Evolutionary conservation across 2,329 filamentous ascomycete species (phyloP).

Genomic region (Thielaviopsis musarum): DNA sequence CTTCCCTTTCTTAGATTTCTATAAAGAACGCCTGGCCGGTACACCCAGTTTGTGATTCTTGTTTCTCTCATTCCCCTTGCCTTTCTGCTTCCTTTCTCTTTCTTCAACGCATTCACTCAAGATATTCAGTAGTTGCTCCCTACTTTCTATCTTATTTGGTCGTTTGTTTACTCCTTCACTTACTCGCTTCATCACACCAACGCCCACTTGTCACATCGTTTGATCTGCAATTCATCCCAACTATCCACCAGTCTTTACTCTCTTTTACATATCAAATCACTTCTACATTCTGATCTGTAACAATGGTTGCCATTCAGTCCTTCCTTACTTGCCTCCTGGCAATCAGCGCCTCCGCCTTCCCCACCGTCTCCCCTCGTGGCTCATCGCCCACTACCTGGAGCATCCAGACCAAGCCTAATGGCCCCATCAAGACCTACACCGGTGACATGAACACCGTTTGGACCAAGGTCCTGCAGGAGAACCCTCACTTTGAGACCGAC

Average conservation of each 20-base stretch:
- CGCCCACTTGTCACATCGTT: background rate
- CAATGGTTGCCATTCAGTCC: constrained; percentile 11
- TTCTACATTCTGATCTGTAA: constrained; percentile 13
- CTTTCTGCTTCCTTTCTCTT: background rate
- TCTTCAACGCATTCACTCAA: background rate
- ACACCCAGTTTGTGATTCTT: background rate
- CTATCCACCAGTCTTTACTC: background rate
- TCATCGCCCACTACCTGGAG: constrained; percentile 3
- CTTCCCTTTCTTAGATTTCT: background rate
- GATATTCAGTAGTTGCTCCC: background rate
- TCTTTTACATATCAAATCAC: background rate
- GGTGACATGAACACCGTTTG: constrained; percentile 3
- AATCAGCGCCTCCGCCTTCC: constrained; percentile 7
- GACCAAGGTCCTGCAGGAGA: background rate
- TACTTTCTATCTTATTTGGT: background rate
- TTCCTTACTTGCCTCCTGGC: constrained; percentile 8
- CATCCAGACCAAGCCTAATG: constrained; percentile 1
- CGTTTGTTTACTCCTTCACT: background rate
- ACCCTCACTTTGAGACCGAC: constrained; percentile 8
- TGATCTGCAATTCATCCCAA: background rate
- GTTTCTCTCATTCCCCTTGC: background rate
- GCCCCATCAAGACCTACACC: background rate
- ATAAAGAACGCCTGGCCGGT: background rate
- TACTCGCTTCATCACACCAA: background rate
- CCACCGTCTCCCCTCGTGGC: background rate